These are phyloP conservation scores for Mytilinidion resinicola DNA, from an alignment of 495 filamentous ascomycete genomes.

Conservation along the genomic window DNA sequence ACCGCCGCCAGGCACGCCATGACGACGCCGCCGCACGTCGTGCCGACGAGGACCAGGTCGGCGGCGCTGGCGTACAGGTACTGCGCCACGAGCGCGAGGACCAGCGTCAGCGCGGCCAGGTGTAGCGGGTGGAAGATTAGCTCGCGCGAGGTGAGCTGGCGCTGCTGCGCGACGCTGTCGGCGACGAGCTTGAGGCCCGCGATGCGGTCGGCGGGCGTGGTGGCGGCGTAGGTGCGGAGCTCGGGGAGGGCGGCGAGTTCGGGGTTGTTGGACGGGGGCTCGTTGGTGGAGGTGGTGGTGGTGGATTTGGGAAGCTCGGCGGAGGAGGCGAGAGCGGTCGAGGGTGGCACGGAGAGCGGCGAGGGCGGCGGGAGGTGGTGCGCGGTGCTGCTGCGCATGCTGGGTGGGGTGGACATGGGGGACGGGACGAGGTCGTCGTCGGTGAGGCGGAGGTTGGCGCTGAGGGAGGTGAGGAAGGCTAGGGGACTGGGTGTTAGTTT, in stretches of 20 bases:
- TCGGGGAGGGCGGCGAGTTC: constrained; percentile 21
- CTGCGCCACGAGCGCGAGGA: constrained; percentile 37
- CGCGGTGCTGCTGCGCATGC: constrained; percentile 14
- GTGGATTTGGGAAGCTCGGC: constrained; percentile 21
- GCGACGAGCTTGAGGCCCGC: constrained; percentile 67
- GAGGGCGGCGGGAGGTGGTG: constrained; percentile 26
- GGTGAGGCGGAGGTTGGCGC: constrained; percentile 37
- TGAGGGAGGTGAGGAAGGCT: constrained; percentile 39
- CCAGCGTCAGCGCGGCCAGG: constrained; percentile 34
- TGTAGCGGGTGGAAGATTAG: constrained; percentile 49
- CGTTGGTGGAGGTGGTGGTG: not conserved
- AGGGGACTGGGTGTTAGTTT: not conserved
- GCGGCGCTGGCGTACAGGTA: constrained; percentile 30
- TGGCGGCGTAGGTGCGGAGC: constrained; percentile 27
- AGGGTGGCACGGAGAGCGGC: constrained; percentile 29
- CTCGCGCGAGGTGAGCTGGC: constrained; percentile 46
- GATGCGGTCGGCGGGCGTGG: constrained; percentile 50
- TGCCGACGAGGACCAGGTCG: constrained; percentile 36
- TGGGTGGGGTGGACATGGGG: constrained; percentile 31
- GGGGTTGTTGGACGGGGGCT: constrained; percentile 2
- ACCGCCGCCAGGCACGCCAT: constrained; percentile 43
- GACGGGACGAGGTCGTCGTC: constrained; percentile 32
- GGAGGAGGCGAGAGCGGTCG: constrained; percentile 25
- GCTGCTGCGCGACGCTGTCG: constrained; percentile 58
- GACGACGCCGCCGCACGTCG: constrained; percentile 40